phyloP scores from a whole-genome alignment of 1,139 yeast genomes.

The Pichia sp. region DNA sequence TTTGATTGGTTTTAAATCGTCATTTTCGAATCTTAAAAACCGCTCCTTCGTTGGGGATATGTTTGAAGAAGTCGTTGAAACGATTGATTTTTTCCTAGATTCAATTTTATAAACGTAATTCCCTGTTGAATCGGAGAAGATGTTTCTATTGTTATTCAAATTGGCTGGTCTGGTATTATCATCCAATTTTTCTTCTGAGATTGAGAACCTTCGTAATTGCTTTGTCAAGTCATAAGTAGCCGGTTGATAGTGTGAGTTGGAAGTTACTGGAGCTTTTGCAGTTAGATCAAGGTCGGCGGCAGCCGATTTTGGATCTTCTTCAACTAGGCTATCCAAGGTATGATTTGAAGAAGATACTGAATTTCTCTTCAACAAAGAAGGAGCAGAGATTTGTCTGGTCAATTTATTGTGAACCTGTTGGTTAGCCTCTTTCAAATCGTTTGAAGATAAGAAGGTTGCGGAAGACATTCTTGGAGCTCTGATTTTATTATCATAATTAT shows the following conservation, averaged over 20 bases:
- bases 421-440: not conserved
- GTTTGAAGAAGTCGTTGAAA: constrained; percentile 15
- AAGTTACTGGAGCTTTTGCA: too few species aligned
- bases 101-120: constrained; percentile 2
- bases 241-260: constrained; percentile 23
- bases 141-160: not conserved
- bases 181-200: not conserved
- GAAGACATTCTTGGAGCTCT: constrained; percentile 34
- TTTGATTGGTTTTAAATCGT: constrained; percentile 19
- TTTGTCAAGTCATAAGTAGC: constrained; percentile 31
- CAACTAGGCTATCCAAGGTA: constrained; percentile 21
- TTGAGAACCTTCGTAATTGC: constrained; percentile 27
- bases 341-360: constrained; percentile 15
- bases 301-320: not conserved
- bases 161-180: not conserved
- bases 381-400: constrained; percentile 17
- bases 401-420: not conserved
- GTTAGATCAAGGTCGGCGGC: too few species aligned
- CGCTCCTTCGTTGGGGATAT: constrained; percentile 19
- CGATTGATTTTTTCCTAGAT: constrained; percentile 6
- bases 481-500: constrained; percentile 33
- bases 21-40: constrained; percentile 3
- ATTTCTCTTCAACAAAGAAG: constrained; percentile 12
- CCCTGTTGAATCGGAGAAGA: not conserved
- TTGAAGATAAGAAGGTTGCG: constrained; percentile 20